Base-by-base conservation (phyloP, 345 rosid genomes). In the Camelina hispida region DNA sequence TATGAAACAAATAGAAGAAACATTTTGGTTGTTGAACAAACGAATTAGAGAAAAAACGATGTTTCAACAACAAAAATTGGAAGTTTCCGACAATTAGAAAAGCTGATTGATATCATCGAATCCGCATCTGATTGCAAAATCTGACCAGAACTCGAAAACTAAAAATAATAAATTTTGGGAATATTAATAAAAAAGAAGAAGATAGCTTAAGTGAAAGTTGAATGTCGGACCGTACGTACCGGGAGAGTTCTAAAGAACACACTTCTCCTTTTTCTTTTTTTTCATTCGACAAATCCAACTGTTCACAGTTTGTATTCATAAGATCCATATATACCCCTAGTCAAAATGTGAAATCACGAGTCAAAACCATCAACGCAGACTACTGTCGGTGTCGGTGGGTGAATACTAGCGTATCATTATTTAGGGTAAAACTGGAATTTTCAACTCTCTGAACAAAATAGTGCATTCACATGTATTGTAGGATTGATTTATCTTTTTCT, bases 351-450 rank as follows among this genome's bases (percentile, higher is more conserved):
- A 40, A 75, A 62, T 73, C 37, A 63, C 87, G 52, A 71, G 80
- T 80, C 77, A 81, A 79, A 47, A 76, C 62, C 67, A 62, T n/a
- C 0, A 2, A 15, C 14, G 42, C 47, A 43, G 72, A 47, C 80
- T 12, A 22, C 57, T 66, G 78, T 81, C 78, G 82, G 82, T 73
- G 76, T 77, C 80, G 82, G 69, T 72, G 77, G 72, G 20, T 70
- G 16, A 47, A 50, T 68, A n/a, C 15, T 37, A 68, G 20, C 7
- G 37, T 64, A 64, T 16, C 44, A 62, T 46, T 7, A 53, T 34
- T 10, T 10, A 56, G 60, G 76, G 68, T 66, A 66, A 66, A 71
- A 40, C 12, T 42, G 51, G 63, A 65, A 40, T 42, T 64, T 50
- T 38, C 16, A 11, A 2, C 34, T 12, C 53, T 52, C 5, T 65